Evolutionary conservation across 1,139 yeast species (phyloP), one percentile per base, ranked within the genome.

Genomic region (Diutina sp.): DNA sequence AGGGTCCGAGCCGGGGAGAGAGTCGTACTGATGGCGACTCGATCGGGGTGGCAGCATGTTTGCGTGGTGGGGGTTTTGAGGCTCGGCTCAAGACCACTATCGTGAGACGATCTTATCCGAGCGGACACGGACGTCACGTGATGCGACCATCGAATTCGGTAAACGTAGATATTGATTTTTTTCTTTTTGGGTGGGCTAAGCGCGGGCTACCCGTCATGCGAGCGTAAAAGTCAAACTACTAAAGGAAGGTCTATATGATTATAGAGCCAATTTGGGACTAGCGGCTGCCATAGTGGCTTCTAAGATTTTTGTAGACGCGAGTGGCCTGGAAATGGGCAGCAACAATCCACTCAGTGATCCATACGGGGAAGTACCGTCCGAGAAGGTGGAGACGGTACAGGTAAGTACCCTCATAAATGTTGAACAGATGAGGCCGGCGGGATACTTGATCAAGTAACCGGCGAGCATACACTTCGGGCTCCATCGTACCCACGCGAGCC

Each of bases 401-500:
- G n/a, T 56, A 51, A 6, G 63, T 61, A 6, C 77, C 77, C 44
- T 62, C 63, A 60, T 67, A 72, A 50, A 72, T 59, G 59, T 72
- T 71, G 61, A 72, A 71, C 4, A 72, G 69, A 52, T 59, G 58
- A 44, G 64, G 30, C 7, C 50, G 50, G 28, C 57, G 58, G 11
- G 65, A 62, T 38, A 72, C 62, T 55, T 66, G 64, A 4, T 57
- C 56, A 38, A 67, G 70, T 8, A 73, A 68, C 50, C 68, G 65
- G 51, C 67, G 62, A n/a, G 77, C 76, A 58, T 72, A 73, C n/a
- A 61, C 61, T 29, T 62, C 62, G 2, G 77, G 67, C 1, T 61
- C 65, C 1, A 65, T 61, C n/a, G 55, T 51, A 6, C 60, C 28
- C 30, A 46, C 29, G 6, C 50, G 28, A 12, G 50, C 63, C 76